Conservation (phyloP, 306 rosid species). For the Pyrus bretschneideri region DNA sequence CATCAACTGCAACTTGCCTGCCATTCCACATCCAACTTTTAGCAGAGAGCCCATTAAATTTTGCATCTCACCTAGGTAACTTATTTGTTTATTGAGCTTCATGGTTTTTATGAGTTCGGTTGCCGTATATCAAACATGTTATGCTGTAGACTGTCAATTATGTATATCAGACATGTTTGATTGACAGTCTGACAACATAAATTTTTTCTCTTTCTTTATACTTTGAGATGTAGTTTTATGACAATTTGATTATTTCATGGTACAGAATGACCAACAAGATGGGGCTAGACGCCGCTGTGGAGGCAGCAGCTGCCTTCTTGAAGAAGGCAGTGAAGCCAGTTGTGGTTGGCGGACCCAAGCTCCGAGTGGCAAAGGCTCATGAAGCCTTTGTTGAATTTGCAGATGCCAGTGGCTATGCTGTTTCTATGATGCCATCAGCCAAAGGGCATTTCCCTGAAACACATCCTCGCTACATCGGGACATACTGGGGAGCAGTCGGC, state of each 20-base stretch:
- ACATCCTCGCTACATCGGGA: conserved; percentile 46
- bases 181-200: not conserved
- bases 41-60: conserved; percentile 40
- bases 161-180: too few relatives aligned
- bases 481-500: conserved; percentile 40
- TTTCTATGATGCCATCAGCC: conserved; percentile 37
- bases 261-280: conserved; percentile 34
- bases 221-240: not conserved
- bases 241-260: not conserved
- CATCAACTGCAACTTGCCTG: conserved; percentile 40
- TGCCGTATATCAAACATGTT: not conserved
- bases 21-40: conserved; percentile 34
- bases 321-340: conserved; percentile 45
- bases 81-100: not conserved
- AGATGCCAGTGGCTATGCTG: conserved; percentile 35
- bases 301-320: conserved; percentile 31
- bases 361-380: conserved; percentile 31
- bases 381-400: conserved; percentile 36
- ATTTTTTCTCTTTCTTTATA: not conserved
- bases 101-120: not conserved
- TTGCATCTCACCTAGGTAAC: conserved; percentile 30
- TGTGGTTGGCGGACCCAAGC: conserved; percentile 44
- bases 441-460: conserved; percentile 37
- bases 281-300: conserved; percentile 41
- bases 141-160: too few relatives aligned